Evolutionary conservation across 2,329 filamentous ascomycete genomes (phyloP).

Genomic region (Nigrospora oryzae): DNA sequence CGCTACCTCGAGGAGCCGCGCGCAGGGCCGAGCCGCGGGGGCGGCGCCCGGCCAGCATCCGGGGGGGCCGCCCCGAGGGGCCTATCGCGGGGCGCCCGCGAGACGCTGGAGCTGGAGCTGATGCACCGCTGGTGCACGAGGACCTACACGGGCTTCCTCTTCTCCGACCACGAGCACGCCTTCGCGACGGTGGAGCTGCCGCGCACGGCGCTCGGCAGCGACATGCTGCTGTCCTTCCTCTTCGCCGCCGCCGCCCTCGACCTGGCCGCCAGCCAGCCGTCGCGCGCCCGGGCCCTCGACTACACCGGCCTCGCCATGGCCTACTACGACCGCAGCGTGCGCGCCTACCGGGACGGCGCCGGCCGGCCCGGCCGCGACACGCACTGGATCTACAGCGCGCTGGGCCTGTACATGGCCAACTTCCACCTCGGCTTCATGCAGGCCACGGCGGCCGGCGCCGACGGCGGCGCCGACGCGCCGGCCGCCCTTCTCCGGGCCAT

Average conservation of each 20-base stretch:
- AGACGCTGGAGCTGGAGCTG: background rate
- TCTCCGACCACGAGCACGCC: background rate
- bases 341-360: background rate
- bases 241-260: background rate
- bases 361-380: background rate
- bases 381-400: background rate
- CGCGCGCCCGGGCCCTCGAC: background rate
- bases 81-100: background rate
- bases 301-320: background rate
- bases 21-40: too few relatives aligned
- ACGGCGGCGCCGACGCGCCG: too few relatives aligned
- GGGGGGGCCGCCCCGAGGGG: too few relatives aligned
- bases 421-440: background rate
- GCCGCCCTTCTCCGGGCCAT: too few relatives aligned
- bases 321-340: background rate
- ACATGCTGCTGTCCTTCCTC: background rate
- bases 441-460: too few relatives aligned
- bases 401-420: background rate
- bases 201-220: background rate
- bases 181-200: background rate
- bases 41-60: too few relatives aligned
- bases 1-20: background rate
- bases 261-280: background rate
- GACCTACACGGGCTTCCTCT: background rate
- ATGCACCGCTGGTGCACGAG: conserved; percentile 1